A percentile compares a stretch with the other conserved stretches of the same genome.
phyloP scores from a whole-genome alignment of 1,139 yeast species.

The Sugiyamaella japonica region DNA sequence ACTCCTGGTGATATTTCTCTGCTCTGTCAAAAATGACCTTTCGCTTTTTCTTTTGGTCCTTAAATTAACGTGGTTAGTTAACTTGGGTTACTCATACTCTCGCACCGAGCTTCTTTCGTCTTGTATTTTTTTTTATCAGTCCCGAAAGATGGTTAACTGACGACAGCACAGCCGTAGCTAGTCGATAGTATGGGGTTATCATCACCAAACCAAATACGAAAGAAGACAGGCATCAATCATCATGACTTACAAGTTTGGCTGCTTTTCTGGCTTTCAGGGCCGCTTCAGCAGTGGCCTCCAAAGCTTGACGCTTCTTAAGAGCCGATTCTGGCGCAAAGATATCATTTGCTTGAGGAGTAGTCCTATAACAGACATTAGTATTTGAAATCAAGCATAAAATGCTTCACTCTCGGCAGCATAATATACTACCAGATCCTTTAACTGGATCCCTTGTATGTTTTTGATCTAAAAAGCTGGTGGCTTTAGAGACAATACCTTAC shows the following conservation, averaged over 20 bases:
- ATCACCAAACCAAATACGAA: slow-evolving; percentile 15
- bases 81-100: background rate
- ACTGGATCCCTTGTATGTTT: slow-evolving; percentile 25
- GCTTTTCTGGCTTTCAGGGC: slow-evolving; percentile 79
- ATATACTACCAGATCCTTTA: slow-evolving; percentile 17
- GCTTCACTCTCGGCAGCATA: background rate
- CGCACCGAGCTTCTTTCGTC: slow-evolving; percentile 27
- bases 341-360: slow-evolving; percentile 31
- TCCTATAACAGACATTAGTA: slow-evolving; percentile 13
- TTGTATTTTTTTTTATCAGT: slow-evolving; percentile 61
- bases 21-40: slow-evolving; percentile 95
- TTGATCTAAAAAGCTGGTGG: slow-evolving; percentile 22
- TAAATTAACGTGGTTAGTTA: background rate
- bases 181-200: slow-evolving; percentile 30
- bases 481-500: slow-evolving; percentile 25
- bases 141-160: slow-evolving; percentile 99
- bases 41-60: slow-evolving; percentile 76
- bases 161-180: slow-evolving; percentile 72
- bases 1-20: slow-evolving; percentile 97
- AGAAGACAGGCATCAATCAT: background rate
- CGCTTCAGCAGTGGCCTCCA: slow-evolving; percentile 55
- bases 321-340: slow-evolving; percentile 82
- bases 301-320: slow-evolving; percentile 83
- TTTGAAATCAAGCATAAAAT: slow-evolving; percentile 1
- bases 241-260: slow-evolving; percentile 80